Evolutionary conservation across 805 yeast genomes (phyloP).

Genomic region (Zygotorulaspora chibaensis): DNA sequence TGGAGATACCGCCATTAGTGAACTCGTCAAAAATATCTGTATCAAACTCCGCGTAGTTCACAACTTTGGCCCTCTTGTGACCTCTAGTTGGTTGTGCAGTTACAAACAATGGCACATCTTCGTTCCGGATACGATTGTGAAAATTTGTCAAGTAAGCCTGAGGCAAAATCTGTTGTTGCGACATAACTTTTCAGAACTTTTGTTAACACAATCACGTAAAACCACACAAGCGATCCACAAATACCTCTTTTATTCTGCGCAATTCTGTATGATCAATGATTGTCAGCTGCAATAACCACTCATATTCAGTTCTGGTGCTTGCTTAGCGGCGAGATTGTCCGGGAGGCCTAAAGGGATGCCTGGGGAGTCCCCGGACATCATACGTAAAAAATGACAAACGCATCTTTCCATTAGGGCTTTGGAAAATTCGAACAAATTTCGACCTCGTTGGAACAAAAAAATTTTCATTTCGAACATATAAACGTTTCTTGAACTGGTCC

Average conservation of each 20-base stretch:
- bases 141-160: conserved; percentile 81
- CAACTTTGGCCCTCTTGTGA: conserved; percentile 68
- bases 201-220: not conserved
- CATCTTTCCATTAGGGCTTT: not conserved
- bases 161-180: conserved; percentile 40
- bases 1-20: conserved; percentile 22
- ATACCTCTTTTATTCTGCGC: not conserved
- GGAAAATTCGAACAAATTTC: not conserved
- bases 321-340: too few species aligned
- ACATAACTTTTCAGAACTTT: conserved; percentile 7
- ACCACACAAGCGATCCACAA: not conserved
- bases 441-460: conserved; percentile 1
- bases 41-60: conserved; percentile 82
- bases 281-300: too few species aligned
- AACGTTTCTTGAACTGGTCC: not conserved
- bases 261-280: too few species aligned
- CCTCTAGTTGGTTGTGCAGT: conserved; percentile 74
- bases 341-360: too few species aligned
- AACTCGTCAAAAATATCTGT: conserved; percentile 53
- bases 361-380: not conserved
- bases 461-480: conserved; percentile 4
- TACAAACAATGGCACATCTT: conserved; percentile 66
- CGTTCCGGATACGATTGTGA: conserved; percentile 65
- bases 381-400: not conserved
- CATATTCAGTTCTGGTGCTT: too few species aligned